phyloP scores from a whole-genome alignment of 108 stramenopile species.

The Nannochloropsis granulata region DNA sequence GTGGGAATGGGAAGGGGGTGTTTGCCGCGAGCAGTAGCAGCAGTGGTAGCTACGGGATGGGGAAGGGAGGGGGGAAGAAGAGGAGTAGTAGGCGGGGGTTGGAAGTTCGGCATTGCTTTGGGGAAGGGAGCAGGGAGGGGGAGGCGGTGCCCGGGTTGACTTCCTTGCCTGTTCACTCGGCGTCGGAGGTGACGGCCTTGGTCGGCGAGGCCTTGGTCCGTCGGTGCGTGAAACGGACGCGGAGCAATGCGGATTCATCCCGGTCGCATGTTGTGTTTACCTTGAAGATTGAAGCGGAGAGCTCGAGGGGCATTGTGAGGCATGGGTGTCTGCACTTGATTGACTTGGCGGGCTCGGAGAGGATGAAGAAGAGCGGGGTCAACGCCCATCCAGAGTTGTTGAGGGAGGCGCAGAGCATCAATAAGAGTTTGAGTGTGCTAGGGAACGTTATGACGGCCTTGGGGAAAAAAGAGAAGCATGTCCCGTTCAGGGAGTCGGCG shows the following conservation, averaged over 20 bases:
- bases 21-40: neutral
- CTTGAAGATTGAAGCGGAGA: conserved; percentile 36
- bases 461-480: conserved; percentile 25
- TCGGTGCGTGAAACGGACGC: conserved; percentile 42
- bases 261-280: conserved; percentile 88
- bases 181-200: neutral
- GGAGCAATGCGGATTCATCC: conserved; percentile 86
- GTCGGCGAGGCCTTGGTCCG: neutral
- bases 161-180: neutral
- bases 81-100: neutral
- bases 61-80: neutral
- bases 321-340: conserved; percentile 57
- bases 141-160: neutral
- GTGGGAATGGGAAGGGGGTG: neutral
- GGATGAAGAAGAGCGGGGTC: conserved; percentile 86
- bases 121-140: neutral
- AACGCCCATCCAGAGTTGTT: conserved; percentile 52
- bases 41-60: conserved; percentile 43
- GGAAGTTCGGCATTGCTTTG: neutral
- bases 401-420: conserved; percentile 95
- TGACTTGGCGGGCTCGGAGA: conserved; percentile 97
- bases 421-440: conserved; percentile 88
- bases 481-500: conserved; percentile 49
- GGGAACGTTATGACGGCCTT: conserved; percentile 93
- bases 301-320: neutral